Evolutionary conservation across 2,329 filamentous ascomycete genomes (phyloP).

Genomic region (Fusarium luffae): DNA sequence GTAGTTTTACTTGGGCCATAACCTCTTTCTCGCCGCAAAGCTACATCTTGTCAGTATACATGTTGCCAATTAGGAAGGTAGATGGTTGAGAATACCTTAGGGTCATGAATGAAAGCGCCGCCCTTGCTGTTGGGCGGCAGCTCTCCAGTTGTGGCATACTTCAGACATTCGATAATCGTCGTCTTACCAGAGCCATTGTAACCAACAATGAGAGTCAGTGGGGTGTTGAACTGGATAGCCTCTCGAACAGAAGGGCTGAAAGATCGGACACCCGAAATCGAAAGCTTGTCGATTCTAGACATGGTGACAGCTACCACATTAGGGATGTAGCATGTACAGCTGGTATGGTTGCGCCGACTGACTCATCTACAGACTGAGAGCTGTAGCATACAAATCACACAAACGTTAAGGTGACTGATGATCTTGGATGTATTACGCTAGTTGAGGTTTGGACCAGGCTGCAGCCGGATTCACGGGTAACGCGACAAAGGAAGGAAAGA

Average conservation of each 20-base stretch:
- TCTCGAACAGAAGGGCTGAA: slow-evolving; percentile 82
- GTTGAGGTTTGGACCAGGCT: slow-evolving; percentile 15
- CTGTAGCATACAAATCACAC: background rate
- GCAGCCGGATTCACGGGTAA: slow-evolving; percentile 10
- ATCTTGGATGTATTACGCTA: background rate
- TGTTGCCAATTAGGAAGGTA: background rate
- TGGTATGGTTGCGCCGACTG: background rate
- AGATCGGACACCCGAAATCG: slow-evolving; percentile 84
- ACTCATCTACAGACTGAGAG: slow-evolving; percentile 1
- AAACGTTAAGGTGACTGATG: background rate
- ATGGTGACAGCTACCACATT: slow-evolving; percentile 51
- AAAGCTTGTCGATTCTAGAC: slow-evolving; percentile 91
- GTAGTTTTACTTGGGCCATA: slow-evolving; percentile 89
- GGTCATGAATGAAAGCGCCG: slow-evolving; percentile 96
- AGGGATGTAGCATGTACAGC: background rate
- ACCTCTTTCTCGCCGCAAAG: slow-evolving; percentile 89
- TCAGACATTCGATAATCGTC: slow-evolving; percentile 98
- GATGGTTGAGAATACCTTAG: slow-evolving; percentile 69
- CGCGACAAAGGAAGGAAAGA: slow-evolving; percentile 24
- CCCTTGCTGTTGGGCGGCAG: slow-evolving; percentile 90
- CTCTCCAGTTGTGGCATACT: slow-evolving; percentile 96
- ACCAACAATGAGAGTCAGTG: slow-evolving; percentile 94
- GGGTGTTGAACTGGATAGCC: slow-evolving; percentile 87
- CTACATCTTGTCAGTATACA: slow-evolving; percentile 50
- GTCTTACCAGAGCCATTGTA: slow-evolving; percentile 99